phyloP scores from a whole-genome alignment of 352 stramenopile species.

The Globisporangium rhizosaccharum region DNA sequence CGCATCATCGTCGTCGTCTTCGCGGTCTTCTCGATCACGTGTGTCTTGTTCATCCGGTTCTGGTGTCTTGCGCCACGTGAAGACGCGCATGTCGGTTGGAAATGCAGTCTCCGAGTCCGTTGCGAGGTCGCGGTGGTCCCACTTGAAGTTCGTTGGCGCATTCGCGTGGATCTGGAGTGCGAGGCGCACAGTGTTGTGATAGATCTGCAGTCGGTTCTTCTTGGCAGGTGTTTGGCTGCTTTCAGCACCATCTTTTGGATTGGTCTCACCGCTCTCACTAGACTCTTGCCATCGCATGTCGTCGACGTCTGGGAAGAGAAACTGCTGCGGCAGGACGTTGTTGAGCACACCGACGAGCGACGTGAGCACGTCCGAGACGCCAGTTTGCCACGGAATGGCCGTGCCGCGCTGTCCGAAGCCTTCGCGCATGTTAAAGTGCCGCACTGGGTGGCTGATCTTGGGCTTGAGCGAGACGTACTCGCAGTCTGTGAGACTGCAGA shows the following conservation, averaged over 20 bases:
- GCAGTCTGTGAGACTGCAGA: slow-evolving; percentile 40
- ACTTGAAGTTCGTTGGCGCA: slow-evolving; percentile 37
- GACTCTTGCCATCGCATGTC: slow-evolving; percentile 18
- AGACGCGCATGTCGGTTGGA: slow-evolving; percentile 11
- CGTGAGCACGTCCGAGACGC: slow-evolving; percentile 38
- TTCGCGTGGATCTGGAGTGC: slow-evolving; percentile 45
- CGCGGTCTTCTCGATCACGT: neutral
- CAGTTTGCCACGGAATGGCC: slow-evolving; percentile 44
- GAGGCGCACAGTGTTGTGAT: slow-evolving; percentile 37
- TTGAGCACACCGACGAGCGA: slow-evolving; percentile 51
- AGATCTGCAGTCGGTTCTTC: slow-evolving; percentile 32
- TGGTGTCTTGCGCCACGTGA: slow-evolving; percentile 11
- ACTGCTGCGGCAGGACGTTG: slow-evolving; percentile 35
- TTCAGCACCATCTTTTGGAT: neutral
- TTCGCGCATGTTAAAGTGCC: slow-evolving; percentile 63
- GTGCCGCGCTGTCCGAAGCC: slow-evolving; percentile 29
- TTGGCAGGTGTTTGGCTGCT: neutral
- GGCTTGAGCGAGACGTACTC: slow-evolving; percentile 53
- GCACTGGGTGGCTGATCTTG: slow-evolving; percentile 41
- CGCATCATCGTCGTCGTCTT: neutral
- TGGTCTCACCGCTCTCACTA: neutral
- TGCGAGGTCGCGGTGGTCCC: slow-evolving; percentile 10
- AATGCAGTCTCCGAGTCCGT: slow-evolving; percentile 7
- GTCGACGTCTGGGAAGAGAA: slow-evolving; percentile 37
- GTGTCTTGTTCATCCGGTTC: neutral